Base-by-base conservation (phyloP, 2,329 filamentous ascomycete species). In the Clonostachys rhizophaga region DNA sequence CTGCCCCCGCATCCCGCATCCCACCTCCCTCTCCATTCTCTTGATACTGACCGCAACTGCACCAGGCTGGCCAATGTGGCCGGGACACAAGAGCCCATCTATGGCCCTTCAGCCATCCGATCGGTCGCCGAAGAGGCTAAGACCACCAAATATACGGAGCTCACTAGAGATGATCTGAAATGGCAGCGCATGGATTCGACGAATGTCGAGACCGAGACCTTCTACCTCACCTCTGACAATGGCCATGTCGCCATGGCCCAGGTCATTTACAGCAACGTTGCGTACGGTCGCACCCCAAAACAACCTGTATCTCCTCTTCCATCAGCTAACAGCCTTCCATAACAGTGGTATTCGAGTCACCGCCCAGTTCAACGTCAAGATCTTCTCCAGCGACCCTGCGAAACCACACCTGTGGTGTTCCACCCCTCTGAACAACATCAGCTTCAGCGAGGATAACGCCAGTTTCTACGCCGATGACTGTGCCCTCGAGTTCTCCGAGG, bases 261-360 rank as follows among this genome's bases (percentile, higher is more conserved):
- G 76, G 79, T 97, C 69, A 96, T 99, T 66, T 96, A 97, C 77
- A 97, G 89, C 75, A 96, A 96, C 70, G 88, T 99, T 65, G 87
- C 83, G 91, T 96, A 84, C 69, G 86, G 9, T 30, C 9, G 24
- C 24, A 30, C 24, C 24, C 43, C 14, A 35, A 16, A 36, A 30
- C 41, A 30, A 43, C 40, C 24, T 12, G 9, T 37, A 16, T 46
- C 30, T 11, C 44, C 43, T 45, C 40, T 50, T 39, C 10, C 6
- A 44, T 11, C 7, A 7, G 45, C 53, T 47, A 59, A 61, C 35
- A 55, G 50, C 44, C 49, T 40, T 53, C 52, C 46, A 50, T 16
- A 49, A 55, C 62, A 96, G 91, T 58, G 91, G 92, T 65, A 82
- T 99, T 54, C 87, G 87, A 59, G 91, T 87, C 40, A 99, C 92